Conservation (phyloP, 345 rosid species). For the Arabis alpina region DNA sequence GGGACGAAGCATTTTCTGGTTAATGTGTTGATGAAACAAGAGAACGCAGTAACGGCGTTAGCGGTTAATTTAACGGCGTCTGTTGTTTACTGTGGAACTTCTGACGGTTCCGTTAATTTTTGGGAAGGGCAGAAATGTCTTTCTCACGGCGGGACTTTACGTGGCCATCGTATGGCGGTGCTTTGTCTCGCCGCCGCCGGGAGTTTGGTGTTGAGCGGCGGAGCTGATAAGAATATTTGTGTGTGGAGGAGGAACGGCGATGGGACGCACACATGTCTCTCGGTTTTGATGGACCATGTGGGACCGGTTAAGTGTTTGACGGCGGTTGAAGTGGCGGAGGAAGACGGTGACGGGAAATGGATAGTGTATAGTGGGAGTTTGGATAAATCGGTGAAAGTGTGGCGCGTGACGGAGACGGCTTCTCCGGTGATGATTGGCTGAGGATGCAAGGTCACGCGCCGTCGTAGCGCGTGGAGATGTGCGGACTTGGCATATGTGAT, state of each 20-base stretch:
- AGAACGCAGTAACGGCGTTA: slow-evolving; percentile 77
- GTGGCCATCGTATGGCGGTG: slow-evolving; percentile 81
- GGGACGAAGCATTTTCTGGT: slow-evolving; percentile 61
- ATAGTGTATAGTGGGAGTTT: slow-evolving; percentile 83
- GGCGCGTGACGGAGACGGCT: slow-evolving; percentile 69
- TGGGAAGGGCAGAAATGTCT: slow-evolving; percentile 67
- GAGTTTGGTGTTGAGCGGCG: slow-evolving; percentile 77
- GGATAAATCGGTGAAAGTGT: slow-evolving; percentile 80
- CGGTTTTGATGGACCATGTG: slow-evolving; percentile 70
- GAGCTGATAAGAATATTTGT: slow-evolving; percentile 78
- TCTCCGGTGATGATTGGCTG: slow-evolving; percentile 28
- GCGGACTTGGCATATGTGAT: slow-evolving; percentile 17
- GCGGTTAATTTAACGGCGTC: slow-evolving; percentile 56
- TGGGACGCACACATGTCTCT: slow-evolving; percentile 62
- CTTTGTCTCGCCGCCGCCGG: slow-evolving; percentile 66
- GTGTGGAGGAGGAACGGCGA: slow-evolving; percentile 66
- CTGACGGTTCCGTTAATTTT: slow-evolving; percentile 66
- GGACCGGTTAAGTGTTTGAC: slow-evolving; percentile 90
- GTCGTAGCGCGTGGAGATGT: slow-evolving; percentile 24
- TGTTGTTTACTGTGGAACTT: slow-evolving; percentile 70
- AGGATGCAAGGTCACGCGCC: slow-evolving; percentile 13
- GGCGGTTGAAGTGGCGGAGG: slow-evolving; percentile 63
- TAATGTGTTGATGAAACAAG: slow-evolving; percentile 65
- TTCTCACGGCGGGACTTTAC: slow-evolving; percentile 62
- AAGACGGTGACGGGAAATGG: slow-evolving; percentile 50